Conservation (phyloP, 225 moss, liverwort and hornwort genomes). For the Polytrichum formosum region DNA sequence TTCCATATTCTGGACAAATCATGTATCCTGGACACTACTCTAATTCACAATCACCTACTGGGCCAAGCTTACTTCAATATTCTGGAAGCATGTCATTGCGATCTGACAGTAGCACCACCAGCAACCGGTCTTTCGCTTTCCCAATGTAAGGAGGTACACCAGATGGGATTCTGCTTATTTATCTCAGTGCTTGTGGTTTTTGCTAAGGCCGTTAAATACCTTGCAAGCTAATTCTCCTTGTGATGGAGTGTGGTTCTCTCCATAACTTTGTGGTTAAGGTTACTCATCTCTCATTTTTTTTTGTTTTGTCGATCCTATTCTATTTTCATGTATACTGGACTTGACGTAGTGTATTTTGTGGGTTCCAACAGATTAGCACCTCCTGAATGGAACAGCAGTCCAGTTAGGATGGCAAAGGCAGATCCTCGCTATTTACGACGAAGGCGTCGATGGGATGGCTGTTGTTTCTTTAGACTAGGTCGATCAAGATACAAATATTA, state of each 20-base stretch:
- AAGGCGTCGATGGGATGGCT: constrained; percentile 49
- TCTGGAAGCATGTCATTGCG: constrained; percentile 62
- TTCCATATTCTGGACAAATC: constrained; percentile 43
- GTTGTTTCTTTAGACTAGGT: constrained; percentile 55
- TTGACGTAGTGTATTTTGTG: too few species aligned
- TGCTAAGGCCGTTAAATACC: too few species aligned
- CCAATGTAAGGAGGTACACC: constrained; percentile 63
- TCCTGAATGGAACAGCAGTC: constrained; percentile 65
- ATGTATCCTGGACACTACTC: constrained; percentile 44
- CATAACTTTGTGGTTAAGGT: too few species aligned
- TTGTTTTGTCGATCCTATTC: too few species aligned
- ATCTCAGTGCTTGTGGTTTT: not conserved
- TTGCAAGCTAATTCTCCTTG: too few species aligned
- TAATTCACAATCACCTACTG: constrained; percentile 30
- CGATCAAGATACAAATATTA: constrained; percentile 52
- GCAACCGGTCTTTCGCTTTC: constrained; percentile 67
- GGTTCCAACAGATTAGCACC: constrained; percentile 42
- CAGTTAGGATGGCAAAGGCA: constrained; percentile 64
- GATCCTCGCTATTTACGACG: constrained; percentile 43
- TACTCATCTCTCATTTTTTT: too few species aligned
- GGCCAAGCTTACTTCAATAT: constrained; percentile 49
- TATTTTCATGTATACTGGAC: too few species aligned
- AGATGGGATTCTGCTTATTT: constrained; percentile 15
- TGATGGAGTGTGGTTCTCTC: too few species aligned
- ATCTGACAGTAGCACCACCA: constrained; percentile 62